These are phyloP conservation scores for Zalerion maritima DNA, from an alignment of 495 filamentous ascomycete genomes.

Conservation along the genomic window DNA sequence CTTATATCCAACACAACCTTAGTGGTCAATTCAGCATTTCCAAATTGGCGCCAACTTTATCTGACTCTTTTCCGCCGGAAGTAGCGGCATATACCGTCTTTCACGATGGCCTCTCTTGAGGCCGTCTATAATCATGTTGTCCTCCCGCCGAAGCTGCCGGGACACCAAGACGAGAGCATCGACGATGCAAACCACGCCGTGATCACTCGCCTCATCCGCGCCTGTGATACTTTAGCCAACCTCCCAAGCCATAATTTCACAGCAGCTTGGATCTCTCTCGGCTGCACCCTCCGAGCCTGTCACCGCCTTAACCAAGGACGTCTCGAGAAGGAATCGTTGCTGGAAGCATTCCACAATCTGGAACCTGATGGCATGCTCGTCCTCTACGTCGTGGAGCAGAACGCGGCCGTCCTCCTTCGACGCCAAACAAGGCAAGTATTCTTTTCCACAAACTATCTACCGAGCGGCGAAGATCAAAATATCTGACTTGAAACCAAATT, in stretches of 20 bases:
- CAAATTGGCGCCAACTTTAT: too few species aligned
- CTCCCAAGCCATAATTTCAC: constrained; percentile 8
- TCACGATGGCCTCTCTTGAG: constrained; percentile 7
- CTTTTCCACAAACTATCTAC: neutral
- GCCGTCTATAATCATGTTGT: constrained; percentile 27
- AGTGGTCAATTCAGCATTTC: too few species aligned
- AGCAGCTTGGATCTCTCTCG: constrained; percentile 17
- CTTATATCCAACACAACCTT: too few species aligned
- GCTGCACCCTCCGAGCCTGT: constrained; percentile 18
- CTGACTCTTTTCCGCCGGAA: too few species aligned
- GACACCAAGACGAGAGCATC: constrained; percentile 21
- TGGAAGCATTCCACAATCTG: constrained; percentile 20
- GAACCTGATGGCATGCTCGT: constrained; percentile 21
- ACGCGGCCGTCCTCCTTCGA: constrained; percentile 39
- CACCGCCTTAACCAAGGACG: constrained; percentile 17
- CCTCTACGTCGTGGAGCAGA: constrained; percentile 37
- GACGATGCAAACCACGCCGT: constrained; percentile 23
- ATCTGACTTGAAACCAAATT: too few species aligned
- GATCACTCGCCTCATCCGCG: constrained; percentile 18
- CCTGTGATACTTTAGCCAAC: constrained; percentile 13
- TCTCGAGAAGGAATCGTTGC: constrained; percentile 22
- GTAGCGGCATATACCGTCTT: too few species aligned
- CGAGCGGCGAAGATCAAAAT: constrained; percentile 2
- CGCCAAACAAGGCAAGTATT: constrained; percentile 23
- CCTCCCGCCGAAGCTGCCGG: constrained; percentile 32